Evolutionary conservation across 768 basidiomycete species (phyloP).

Genomic region (Pulveroboletus frians): DNA sequence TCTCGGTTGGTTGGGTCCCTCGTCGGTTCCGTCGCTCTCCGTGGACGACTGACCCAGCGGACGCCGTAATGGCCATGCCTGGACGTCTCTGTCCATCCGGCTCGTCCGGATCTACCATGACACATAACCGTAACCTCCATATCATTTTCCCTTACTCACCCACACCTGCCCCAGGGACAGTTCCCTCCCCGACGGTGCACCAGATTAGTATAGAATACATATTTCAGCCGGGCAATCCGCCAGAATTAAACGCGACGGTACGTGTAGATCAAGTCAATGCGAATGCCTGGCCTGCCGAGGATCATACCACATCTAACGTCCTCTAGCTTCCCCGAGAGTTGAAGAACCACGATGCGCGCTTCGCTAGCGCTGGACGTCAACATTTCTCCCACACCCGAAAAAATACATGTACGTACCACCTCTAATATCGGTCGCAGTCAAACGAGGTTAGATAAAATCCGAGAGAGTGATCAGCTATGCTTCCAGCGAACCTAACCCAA

Average conservation of each 20-base stretch:
- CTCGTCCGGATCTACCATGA: conserved; percentile 14
- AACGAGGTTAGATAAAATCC: conserved; percentile 10
- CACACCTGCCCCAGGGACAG: conserved; percentile 25
- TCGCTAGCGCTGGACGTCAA: conserved; percentile 49
- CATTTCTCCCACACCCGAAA: conserved; percentile 13
- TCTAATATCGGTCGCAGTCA: conserved; percentile 23
- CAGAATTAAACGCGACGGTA: conserved; percentile 25
- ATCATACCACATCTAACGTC: conserved; percentile 10
- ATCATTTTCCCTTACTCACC: conserved; percentile 19
- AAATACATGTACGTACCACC: conserved; percentile 28
- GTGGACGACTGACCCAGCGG: not conserved
- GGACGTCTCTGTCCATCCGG: conserved; percentile 11
- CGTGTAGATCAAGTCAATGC: conserved; percentile 26
- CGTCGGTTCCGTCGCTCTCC: conserved; percentile 19
- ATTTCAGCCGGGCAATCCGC: conserved; percentile 10
- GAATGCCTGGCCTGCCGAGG: conserved; percentile 9
- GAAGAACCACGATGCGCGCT: conserved; percentile 94
- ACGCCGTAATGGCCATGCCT: conserved; percentile 17
- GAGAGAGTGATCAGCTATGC: conserved; percentile 16
- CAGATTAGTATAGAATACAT: conserved; percentile 28
- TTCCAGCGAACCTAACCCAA: conserved; percentile 12
- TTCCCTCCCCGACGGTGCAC: conserved; percentile 7
- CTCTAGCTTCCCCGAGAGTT: conserved; percentile 59
- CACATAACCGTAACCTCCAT: conserved; percentile 19
- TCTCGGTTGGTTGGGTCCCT: conserved; percentile 11